These are phyloP conservation scores for Opeltia flavorubescens DNA, from an alignment of 495 filamentous ascomycete species.

Conservation along the genomic window DNA sequence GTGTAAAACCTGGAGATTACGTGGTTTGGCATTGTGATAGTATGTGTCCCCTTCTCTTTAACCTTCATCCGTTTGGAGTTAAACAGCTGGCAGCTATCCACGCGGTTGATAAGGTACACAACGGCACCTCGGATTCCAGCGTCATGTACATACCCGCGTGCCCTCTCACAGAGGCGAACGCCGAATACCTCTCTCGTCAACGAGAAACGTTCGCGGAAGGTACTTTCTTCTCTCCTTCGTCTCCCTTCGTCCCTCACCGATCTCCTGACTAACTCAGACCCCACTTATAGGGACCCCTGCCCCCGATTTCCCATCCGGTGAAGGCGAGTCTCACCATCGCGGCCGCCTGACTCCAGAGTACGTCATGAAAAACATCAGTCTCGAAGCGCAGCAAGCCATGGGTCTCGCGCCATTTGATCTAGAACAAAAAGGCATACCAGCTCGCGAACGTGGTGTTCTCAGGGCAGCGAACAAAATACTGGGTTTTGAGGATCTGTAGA, in stretches of 20 bases:
- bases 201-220: constrained; percentile 48
- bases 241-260: not conserved
- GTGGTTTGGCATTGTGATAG: constrained; percentile 87
- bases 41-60: constrained; percentile 21
- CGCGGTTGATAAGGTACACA: constrained; percentile 67
- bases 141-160: constrained; percentile 83
- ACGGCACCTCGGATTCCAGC: constrained; percentile 53
- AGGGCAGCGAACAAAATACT: constrained; percentile 10
- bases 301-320: constrained; percentile 56
- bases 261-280: not conserved
- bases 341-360: constrained; percentile 14
- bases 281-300: constrained; percentile 29
- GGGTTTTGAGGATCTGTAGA: too few species aligned
- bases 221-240: not conserved
- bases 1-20: constrained; percentile 69
- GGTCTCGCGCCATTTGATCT: constrained; percentile 8
- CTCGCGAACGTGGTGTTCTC: constrained; percentile 3
- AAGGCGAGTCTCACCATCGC: constrained; percentile 17
- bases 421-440: not conserved
- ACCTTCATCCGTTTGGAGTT: not conserved
- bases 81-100: constrained; percentile 31
- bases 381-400: constrained; percentile 13
- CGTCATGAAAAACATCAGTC: constrained; percentile 12
- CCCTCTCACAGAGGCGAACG: constrained; percentile 63
- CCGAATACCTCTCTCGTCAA: constrained; percentile 53